Base-by-base conservation (phyloP, 345 rosid species). In the Reutealis trisperma region DNA sequence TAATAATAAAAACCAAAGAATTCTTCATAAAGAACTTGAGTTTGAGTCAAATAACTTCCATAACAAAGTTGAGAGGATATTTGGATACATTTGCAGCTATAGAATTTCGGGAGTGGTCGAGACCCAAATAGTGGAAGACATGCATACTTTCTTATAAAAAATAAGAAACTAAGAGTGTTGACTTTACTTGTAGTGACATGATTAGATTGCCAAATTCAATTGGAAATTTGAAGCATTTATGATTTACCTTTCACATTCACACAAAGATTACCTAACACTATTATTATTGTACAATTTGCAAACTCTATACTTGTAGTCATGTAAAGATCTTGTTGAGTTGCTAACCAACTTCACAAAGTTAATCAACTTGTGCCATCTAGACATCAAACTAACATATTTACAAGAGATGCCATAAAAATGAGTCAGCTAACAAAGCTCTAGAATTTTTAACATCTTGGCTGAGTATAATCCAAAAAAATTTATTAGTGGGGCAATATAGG, bases 341-440 rank as follows among this genome's bases (percentile, higher is more conserved):
- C 58, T 64, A 19, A 64, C 24, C 9, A 6, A 27, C 5, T 51
- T 58, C 6, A 52, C 32, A 25, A 41, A 41, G 18, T 25, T 75
- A 11, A 58, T 55, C 62, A 75, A 65, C 63, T 64, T 75, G 66
- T 71, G 34, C 41, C 63, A 75, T 65, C 78, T 75, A 2, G 27
- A 65, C 21, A 27, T 75, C 2, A 22, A 24, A 42, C 2, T 1
- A 14, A 13, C 54, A 51, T 12, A 21, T 44, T 44, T 19, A 34
- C 13, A 7, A 3, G 4, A 19, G 18, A 65, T 75, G 71, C 63
- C 78, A 7, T 13, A 15, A 32, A 57, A 0, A 54, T 65, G 42
- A 60, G 32, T 51, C 54, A 25, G 10, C 37, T 64, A n/a, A 52
- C 55, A 4, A 51, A 42, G 57, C 61, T 66, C n/a, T 54, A 75